Conservation (phyloP, 148 eudicot species). For the Camellia lanceoleosa region DNA sequence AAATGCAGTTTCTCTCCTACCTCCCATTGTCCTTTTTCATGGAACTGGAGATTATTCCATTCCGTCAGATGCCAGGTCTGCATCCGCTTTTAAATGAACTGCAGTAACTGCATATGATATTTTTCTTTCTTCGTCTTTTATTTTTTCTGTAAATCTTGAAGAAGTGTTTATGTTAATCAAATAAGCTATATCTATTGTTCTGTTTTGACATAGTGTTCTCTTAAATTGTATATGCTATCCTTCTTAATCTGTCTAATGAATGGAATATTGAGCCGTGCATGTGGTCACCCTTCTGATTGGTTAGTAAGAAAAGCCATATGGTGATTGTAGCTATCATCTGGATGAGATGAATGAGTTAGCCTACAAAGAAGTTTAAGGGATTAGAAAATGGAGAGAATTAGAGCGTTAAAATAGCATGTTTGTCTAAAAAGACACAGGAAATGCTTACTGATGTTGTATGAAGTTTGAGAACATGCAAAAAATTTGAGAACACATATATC, state of each 20-base stretch:
- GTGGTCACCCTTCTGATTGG: not conserved
- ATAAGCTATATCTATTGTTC: not conserved
- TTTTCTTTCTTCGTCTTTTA: not conserved
- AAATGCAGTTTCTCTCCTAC: conserved; percentile 68
- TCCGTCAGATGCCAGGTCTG: conserved; percentile 78
- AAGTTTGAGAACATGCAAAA: not conserved
- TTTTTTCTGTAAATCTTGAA: not conserved
- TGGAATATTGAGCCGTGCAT: not conserved
- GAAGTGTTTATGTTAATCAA: not conserved
- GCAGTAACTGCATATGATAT: not conserved
- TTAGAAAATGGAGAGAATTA: not conserved
- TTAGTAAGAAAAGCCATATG: not conserved
- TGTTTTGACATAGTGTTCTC: not conserved
- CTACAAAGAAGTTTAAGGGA: not conserved
- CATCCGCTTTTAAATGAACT: not conserved
- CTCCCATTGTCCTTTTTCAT: conserved; percentile 77
- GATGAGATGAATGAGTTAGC: not conserved
- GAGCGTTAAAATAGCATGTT: no score
- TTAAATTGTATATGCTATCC: not conserved
- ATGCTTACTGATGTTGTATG: not conserved
- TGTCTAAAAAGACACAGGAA: not conserved
- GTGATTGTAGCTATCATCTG: not conserved
- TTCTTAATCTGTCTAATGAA: not conserved
- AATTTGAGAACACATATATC: not conserved
- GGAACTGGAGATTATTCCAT: conserved; percentile 97